Base-by-base conservation (phyloP, 78 protist species). In the Protostelium mycophagum region DNA sequence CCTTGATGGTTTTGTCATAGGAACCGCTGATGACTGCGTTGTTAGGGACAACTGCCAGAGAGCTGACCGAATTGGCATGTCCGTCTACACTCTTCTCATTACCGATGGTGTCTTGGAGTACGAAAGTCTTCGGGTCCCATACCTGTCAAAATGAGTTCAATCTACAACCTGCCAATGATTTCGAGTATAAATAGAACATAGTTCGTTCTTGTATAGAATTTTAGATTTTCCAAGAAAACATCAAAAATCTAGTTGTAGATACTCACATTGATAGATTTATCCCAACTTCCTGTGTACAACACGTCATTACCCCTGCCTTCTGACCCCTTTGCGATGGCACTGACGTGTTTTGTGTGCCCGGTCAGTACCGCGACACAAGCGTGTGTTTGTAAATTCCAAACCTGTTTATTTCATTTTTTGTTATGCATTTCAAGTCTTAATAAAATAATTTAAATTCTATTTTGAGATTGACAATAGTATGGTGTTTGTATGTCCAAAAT, bases 201-300 rank as follows among this genome's bases (percentile, higher is more conserved):
- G n/a, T n/a, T n/a, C n/a, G n/a, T n/a, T n/a, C n/a, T n/a, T n/a
- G n/a, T n/a, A n/a, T n/a, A n/a, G n/a, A n/a, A n/a, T n/a, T n/a
- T n/a, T n/a, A n/a, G n/a, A n/a, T n/a, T n/a, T n/a, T n/a, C n/a
- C n/a, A n/a, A n/a, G n/a, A n/a, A n/a, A n/a, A n/a, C n/a, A n/a
- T n/a, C n/a, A n/a, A n/a, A n/a, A n/a, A n/a, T n/a, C n/a, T n/a
- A n/a, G n/a, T n/a, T n/a, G n/a, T n/a, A 51, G 16, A 51, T 51
- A 5, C 5, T 51, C 73, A 89, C 91, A 1, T 92, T 28, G 5
- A 92, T 92, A 23, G 94, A 86, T 34, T 92, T 92, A 36, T 92
- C 94, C 84, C 90, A 92, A 38, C 88, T 83, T n/a, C 94, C 94
- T 1, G 85, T 37, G n/a, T 92, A 92, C 35, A 92, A 90, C 31